Percentiles rank a stretch among this genome's conserved stretches.
Evolutionary conservation across 257 asterid genomes (phyloP).

Genomic region (Orobanche coerulescens): DNA sequence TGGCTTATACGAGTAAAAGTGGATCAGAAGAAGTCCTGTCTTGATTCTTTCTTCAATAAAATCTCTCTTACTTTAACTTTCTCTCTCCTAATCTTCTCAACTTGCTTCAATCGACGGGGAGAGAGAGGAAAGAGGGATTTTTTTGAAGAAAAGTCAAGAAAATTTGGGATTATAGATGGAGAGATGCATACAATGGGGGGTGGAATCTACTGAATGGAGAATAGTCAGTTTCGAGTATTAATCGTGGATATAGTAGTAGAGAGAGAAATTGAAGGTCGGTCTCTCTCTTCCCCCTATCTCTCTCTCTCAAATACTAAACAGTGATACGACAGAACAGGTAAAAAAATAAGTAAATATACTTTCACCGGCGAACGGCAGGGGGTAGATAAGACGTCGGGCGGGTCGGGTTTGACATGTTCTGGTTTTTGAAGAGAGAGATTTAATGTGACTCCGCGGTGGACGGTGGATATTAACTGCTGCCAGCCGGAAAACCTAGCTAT

Average conservation of each 20-base stretch:
- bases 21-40: constrained; percentile 32
- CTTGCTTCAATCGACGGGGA: constrained; percentile 40
- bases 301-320: constrained; percentile 28
- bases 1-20: constrained; percentile 24
- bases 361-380: no score
- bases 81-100: constrained; percentile 29
- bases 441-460: neutral
- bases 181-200: constrained; percentile 9
- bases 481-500: neutral
- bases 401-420: neutral
- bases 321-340: neutral
- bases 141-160: constrained; percentile 13
- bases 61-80: neutral
- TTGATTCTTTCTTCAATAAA: constrained; percentile 26
- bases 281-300: constrained; percentile 11
- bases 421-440: no score
- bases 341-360: no score
- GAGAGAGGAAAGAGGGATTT: constrained; percentile 29
- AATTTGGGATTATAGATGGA: constrained; percentile 22
- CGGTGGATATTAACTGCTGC: neutral
- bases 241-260: constrained; percentile 17
- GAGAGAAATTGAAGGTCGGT: constrained; percentile 21
- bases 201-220: constrained; percentile 18
- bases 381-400: no score
- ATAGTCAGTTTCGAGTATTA: neutral